Percentiles rank a stretch among this genome's conserved stretches.
Conservation (phyloP, 2,329 filamentous ascomycete species). For the Leptographium radiaticola region DNA sequence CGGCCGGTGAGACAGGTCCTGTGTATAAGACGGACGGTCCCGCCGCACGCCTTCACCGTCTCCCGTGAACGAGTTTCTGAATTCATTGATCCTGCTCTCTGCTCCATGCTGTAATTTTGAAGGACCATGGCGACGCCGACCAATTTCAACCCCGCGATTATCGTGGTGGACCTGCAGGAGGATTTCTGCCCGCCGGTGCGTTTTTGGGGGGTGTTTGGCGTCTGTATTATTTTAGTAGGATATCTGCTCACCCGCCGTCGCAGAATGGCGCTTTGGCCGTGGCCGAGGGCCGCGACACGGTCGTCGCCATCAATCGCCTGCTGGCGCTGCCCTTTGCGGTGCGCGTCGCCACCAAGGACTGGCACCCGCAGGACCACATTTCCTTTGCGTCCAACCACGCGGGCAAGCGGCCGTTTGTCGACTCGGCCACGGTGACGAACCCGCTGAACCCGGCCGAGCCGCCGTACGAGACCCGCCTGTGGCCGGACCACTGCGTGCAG, state of each 20-base stretch:
- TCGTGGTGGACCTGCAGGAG: slow-evolving; percentile 83
- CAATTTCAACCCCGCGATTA: slow-evolving; percentile 35
- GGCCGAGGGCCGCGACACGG: slow-evolving; percentile 55
- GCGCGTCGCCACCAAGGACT: slow-evolving; percentile 84
- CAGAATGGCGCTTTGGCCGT: slow-evolving; percentile 80
- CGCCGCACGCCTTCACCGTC: no score
- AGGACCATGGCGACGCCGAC: not conserved
- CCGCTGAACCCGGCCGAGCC: slow-evolving; percentile 48
- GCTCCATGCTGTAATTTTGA: not conserved
- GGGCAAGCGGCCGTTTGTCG: slow-evolving; percentile 53
- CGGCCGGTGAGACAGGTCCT: no score
- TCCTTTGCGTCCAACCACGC: slow-evolving; percentile 79
- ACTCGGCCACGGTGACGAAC: slow-evolving; percentile 51
- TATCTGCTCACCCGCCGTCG: slow-evolving; percentile 7
- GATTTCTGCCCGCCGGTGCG: slow-evolving; percentile 87
- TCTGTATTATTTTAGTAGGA: slow-evolving; percentile 1
- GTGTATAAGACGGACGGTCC: no score
- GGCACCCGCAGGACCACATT: slow-evolving; percentile 69
- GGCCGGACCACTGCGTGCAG: slow-evolving; percentile 85
- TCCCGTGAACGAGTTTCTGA: no score
- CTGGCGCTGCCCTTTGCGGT: slow-evolving; percentile 57
- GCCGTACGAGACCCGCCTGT: slow-evolving; percentile 56
- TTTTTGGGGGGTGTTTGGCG: slow-evolving; percentile 7
- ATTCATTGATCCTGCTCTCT: no score
- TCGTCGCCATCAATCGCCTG: slow-evolving; percentile 59